Evolutionary conservation across 768 basidiomycete genomes (phyloP).

Genomic region (Boletellus emodensis): DNA sequence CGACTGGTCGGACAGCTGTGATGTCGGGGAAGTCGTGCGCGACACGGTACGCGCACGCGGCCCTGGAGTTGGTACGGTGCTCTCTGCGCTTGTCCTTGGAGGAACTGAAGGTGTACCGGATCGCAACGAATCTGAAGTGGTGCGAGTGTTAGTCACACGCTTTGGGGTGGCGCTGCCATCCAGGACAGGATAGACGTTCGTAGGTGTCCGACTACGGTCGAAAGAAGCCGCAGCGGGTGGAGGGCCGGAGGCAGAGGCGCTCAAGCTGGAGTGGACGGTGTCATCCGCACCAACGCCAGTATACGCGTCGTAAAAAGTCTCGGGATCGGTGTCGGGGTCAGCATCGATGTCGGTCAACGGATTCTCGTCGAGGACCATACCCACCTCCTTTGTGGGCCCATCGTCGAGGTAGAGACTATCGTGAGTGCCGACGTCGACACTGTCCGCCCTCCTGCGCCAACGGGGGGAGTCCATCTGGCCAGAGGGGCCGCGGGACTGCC

Average conservation of each 20-base stretch:
- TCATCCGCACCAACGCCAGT: constrained; percentile 15
- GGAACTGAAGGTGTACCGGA: constrained; percentile 41
- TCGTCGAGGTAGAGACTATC: constrained; percentile 71
- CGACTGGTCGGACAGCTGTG: constrained; percentile 27
- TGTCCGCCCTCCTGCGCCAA: constrained; percentile 61
- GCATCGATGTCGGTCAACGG: constrained; percentile 73
- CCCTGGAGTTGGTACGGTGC: constrained; percentile 34
- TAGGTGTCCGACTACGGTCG: constrained; percentile 42
- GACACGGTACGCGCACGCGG: constrained; percentile 18
- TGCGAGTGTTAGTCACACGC: constrained; percentile 37
- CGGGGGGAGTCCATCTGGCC: constrained; percentile 23
- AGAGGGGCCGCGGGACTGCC: constrained; percentile 25
- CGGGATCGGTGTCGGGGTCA: constrained; percentile 37
- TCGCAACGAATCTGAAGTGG: constrained; percentile 44
- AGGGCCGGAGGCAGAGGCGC: constrained; percentile 15
- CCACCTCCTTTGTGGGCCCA: constrained; percentile 41
- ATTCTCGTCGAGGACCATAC: constrained; percentile 67
- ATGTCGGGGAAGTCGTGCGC: constrained; percentile 30
- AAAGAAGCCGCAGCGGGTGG: constrained; percentile 24
- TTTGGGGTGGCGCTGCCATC: constrained; percentile 39
- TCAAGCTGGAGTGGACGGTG: constrained; percentile 15
- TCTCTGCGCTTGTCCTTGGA: constrained; percentile 38
- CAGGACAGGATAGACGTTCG: constrained; percentile 33
- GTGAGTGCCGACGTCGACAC: constrained; percentile 51
- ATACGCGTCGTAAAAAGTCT: constrained; percentile 43